These are phyloP conservation scores for Daedaleopsis sinensis DNA, from an alignment of 768 basidiomycete genomes.

Conservation along the genomic window DNA sequence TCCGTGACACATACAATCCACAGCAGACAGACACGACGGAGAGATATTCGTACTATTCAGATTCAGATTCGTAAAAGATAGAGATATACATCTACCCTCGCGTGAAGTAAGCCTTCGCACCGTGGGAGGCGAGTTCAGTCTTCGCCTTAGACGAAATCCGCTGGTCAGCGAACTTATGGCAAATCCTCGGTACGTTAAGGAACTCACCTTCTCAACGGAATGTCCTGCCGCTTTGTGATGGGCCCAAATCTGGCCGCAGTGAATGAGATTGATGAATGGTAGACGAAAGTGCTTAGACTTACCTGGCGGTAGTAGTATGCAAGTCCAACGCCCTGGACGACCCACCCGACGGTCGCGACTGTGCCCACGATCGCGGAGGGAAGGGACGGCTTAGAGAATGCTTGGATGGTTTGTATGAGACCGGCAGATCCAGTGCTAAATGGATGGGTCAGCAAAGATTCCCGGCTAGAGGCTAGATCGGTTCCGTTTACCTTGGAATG, in stretches of 20 bases:
- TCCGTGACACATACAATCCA: slow-evolving; percentile 7
- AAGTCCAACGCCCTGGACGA: slow-evolving; percentile 80
- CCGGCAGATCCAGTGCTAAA: slow-evolving; percentile 91
- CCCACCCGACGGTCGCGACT: slow-evolving; percentile 87
- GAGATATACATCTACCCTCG: slow-evolving; percentile 51
- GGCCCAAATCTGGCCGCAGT: slow-evolving; percentile 60
- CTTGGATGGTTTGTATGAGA: slow-evolving; percentile 87
- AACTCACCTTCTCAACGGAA: slow-evolving; percentile 75
- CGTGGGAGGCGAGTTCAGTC: slow-evolving; percentile 78
- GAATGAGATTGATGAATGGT: slow-evolving; percentile 13
- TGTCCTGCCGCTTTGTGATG: slow-evolving; percentile 86
- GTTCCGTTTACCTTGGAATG: slow-evolving; percentile 66
- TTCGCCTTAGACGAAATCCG: slow-evolving; percentile 62
- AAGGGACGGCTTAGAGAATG: slow-evolving; percentile 72
- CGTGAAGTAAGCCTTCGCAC: slow-evolving; percentile 87
- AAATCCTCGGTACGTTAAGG: not conserved
- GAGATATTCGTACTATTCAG: slow-evolving; percentile 1
- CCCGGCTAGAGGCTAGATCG: not conserved
- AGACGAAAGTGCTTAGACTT: slow-evolving; percentile 26
- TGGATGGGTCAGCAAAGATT: not conserved
- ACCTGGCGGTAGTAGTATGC: slow-evolving; percentile 82
- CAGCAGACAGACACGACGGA: not conserved
- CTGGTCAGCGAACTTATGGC: slow-evolving; percentile 12
- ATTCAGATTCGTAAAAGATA: not conserved
- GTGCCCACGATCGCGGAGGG: slow-evolving; percentile 81